Evolutionary conservation across 1,284 basidiomycete genomes (phyloP), one percentile per base, ranked within the genome.

Genomic region (Xerocomus nothofagi): DNA sequence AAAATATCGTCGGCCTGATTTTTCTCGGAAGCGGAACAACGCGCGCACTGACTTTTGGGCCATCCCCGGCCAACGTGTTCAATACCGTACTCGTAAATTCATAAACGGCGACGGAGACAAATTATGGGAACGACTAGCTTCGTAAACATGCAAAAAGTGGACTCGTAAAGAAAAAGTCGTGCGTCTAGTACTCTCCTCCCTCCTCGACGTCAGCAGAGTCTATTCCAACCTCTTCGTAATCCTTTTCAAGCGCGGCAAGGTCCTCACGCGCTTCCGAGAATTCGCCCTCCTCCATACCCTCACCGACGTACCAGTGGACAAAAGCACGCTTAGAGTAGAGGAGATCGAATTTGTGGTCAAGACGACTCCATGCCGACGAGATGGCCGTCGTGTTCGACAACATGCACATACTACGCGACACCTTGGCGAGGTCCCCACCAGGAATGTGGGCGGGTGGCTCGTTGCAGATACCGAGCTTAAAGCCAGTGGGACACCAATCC

Each of bases 231-330:
- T 95, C 93, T 71, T 94, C 91, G 68, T 95, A 96, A 64, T 95
- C 93, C 75, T 97, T 96, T 79, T 98, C 95, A 53, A 98, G 84
- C 14, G 95, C 95, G 33, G 95, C 95, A 53, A 98, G 84, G 72
- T 98, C 95, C 75, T 98, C 95, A 60, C 95, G 90, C 24, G 94
- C 95, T 76, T 98, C 95, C 40, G 91, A 93, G 76, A 98, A 96
- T 75, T 98, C 95, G 69, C 95, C 94, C 77, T 98, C 95, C 73
- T 98, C 95, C 95, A 98, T 98, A 75, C 95, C 95, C 73, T 97
- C 94, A 61, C 94, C 94, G 56, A 93, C 91, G 63, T 95, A 96
- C 91, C 92, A 91, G 76, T 94, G 87, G 40, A 91, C 92, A 68
- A 95, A 95, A 52, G 87, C 93, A 71, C 88, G 89, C 76, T 90